Evolutionary conservation across 768 basidiomycete species (phyloP), one percentile per base, ranked within the genome.

Genomic region (Gelatoporia subvermispora): DNA sequence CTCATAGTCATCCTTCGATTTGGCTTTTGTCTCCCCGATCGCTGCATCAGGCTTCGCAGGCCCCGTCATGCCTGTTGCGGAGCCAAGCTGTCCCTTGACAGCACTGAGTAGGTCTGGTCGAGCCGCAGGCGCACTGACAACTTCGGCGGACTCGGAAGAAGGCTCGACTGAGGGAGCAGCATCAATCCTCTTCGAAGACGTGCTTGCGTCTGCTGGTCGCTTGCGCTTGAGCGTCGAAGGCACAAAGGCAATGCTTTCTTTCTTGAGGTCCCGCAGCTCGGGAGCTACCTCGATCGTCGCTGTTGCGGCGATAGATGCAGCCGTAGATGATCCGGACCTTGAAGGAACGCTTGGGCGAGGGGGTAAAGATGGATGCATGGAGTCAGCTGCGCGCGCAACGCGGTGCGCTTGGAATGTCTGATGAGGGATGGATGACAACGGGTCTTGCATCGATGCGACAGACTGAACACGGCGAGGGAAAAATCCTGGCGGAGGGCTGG

Each of bases 211-310:
- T 17, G 63, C 64, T 9, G 63, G 54, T 51, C 77, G 85, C 66
- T 87, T 93, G 41, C 89, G 80, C 66, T 90, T 91, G 44, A 95
- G 68, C 3, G 86, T 74, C 2, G 84, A 64, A 3, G 96, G 96
- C 3, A 97, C 81, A 59, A 99, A 98, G 0, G 88, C 82, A 1
- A 92, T 95, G 8, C 88, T 87, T 65, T 99, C 96, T 66, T 92
- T 93, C 71, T 93, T 92, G 52, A 98, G 73, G 67, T 99, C 92
- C 13, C 95, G 87, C 43, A 99, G 67, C 62, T 92, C 77, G 3
- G 96, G 92, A 39, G 74, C 91, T 2, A 93, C 93, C 18, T 80
- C 84, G 44, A 97, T 83, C 2, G 79, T 87, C 1, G 89, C 91
- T 7, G 78, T 69, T 1, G 72, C 72, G 15, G 73, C 51, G 38